Conservation (phyloP, 768 basidiomycete species). For the Boletus pseudo-olivaceus region DNA sequence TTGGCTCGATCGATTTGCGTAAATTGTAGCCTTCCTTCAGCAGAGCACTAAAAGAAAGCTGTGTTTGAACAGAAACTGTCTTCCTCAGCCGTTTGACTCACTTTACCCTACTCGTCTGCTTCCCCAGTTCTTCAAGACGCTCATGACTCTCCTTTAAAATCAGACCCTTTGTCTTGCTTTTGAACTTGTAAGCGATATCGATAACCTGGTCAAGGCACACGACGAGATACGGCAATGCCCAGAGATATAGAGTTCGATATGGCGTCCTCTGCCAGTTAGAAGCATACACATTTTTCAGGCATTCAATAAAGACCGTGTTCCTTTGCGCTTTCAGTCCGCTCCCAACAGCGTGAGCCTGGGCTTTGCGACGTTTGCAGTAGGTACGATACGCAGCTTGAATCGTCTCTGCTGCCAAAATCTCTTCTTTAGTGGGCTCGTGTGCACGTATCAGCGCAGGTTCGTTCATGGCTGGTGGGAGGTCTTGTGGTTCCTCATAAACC, state of each 20-base stretch:
- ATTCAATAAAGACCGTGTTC: conserved; percentile 27
- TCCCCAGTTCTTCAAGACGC: conserved; percentile 33
- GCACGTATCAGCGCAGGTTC: conserved; percentile 16
- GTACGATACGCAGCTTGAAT: conserved; percentile 22
- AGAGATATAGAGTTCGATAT: conserved; percentile 38
- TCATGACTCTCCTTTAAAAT: conserved; percentile 30
- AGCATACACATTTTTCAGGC: conserved; percentile 23
- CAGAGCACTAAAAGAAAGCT: conserved; percentile 17
- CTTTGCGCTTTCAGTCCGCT: conserved; percentile 20
- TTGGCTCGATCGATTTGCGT: conserved; percentile 32
- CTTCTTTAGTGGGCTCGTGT: conserved; percentile 23
- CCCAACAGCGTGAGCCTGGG: conserved; percentile 6
- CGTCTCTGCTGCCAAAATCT: conserved; percentile 22
- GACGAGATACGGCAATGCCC: conserved; percentile 39
- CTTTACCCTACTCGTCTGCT: conserved; percentile 32
- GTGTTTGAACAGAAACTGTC: background rate
- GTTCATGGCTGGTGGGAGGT: conserved; percentile 3
- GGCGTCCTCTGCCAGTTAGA: conserved; percentile 27
- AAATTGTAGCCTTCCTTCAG: conserved; percentile 27
- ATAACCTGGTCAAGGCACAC: conserved; percentile 39
- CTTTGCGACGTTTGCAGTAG: conserved; percentile 1
- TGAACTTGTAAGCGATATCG: conserved; percentile 23
- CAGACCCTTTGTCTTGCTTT: conserved; percentile 31
- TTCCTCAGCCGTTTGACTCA: conserved; percentile 16
- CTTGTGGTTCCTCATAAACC: conserved; percentile 12